Evolutionary conservation across 495 filamentous ascomycete species (phyloP), one percentile per base, ranked within the genome.

Genomic region (Pyronema omphalodes): DNA sequence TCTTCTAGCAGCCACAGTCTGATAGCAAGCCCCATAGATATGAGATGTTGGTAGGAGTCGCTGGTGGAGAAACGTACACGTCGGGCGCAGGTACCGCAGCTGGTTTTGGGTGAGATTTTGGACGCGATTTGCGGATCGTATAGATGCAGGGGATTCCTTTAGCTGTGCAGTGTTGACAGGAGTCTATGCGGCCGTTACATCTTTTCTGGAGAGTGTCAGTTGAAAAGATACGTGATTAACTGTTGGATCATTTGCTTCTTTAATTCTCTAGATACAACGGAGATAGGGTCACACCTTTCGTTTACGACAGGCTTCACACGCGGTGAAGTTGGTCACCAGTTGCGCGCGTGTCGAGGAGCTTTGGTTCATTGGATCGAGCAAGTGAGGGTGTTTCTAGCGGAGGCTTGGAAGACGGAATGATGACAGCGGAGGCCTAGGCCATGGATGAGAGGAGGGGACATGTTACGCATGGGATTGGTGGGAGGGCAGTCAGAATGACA

Each of bases 221-320:
- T n/a, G n/a, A 17, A 19, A 3, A 19, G 44, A 23, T 15, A 19
- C 23, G 4, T 11, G 23, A 3, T 8, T 12, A 34, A 50, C 7
- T 50, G 1, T 50, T n/a, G n/a, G 12, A 34, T 50, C 3, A 50
- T 34, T 17, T 50, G 47, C 34, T 50, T 29, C 23, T 29, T 29
- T 29, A 5, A 29, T 29, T 29, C 23, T 29, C 23, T 5, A 29
- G 23, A 29, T 29, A 29, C 23, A 29, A 29, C 1, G 23, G 23
- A 29, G 23, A 29, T 29, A 29, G 23, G 23, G 23, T 5, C 39
- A 12, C 11, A 50, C 47, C 29, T 52, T 52, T 14, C 50, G 50
- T 17, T 43, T 52, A 18, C 50, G 50, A 18, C 50, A 52, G n/a
- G 50, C 50, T 23, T 52, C 50, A 18, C 50, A 52, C n/a, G 50